Conservation (phyloP, 495 filamentous ascomycete genomes). For the Xylaria curta region DNA sequence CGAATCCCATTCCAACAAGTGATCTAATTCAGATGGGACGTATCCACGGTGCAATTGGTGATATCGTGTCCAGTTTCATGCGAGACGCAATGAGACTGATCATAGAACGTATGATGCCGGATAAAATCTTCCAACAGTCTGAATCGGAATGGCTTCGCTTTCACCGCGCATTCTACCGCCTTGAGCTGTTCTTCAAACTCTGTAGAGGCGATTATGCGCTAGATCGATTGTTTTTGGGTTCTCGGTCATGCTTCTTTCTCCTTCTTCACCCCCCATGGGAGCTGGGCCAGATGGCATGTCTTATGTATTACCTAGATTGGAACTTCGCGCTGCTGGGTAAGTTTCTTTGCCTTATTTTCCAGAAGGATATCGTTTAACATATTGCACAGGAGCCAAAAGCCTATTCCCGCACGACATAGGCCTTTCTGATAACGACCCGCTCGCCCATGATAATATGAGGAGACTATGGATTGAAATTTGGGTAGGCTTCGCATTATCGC, state of each 20-base stretch:
- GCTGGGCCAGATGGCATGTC: background rate
- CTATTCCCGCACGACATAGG: background rate
- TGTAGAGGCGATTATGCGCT: background rate
- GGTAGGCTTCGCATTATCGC: background rate
- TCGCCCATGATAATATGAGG: background rate
- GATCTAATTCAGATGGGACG: background rate
- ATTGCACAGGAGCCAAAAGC: background rate
- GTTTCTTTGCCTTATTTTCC: background rate
- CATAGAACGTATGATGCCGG: too few relatives aligned
- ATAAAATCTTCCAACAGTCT: background rate
- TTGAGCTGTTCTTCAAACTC: background rate
- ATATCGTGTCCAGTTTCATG: background rate
- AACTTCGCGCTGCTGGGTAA: background rate
- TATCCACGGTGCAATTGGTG: background rate
- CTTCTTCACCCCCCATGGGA: constrained; percentile 1
- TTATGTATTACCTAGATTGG: background rate
- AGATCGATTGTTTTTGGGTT: background rate
- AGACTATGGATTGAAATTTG: background rate
- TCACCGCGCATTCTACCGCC: background rate
- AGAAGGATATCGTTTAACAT: background rate
- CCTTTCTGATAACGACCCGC: background rate
- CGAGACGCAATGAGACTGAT: background rate
- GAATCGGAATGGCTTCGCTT: background rate
- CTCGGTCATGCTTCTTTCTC: constrained; percentile 1
- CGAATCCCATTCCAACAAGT: background rate